Percentiles rank a stretch among this genome's conserved stretches.
Conservation (phyloP, 106 monocot species). For the Chionographis japonica region DNA sequence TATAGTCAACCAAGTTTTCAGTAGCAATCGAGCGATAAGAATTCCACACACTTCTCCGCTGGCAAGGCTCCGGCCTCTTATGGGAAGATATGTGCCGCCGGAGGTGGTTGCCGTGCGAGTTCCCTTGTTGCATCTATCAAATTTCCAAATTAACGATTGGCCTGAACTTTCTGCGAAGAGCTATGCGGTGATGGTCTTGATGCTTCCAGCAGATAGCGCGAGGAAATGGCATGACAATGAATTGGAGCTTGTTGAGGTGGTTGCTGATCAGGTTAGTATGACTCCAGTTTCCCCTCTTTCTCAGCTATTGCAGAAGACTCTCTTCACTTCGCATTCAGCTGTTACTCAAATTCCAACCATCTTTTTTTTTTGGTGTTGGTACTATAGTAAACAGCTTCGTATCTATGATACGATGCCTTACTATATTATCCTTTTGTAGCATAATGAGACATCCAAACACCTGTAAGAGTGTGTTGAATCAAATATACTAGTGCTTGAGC, state of each 20-base stretch:
- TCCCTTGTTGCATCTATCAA: slow-evolving; percentile 75
- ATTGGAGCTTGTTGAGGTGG: slow-evolving; percentile 89
- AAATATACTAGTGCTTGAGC: no score
- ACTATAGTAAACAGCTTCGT: no score
- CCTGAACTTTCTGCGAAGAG: slow-evolving; percentile 77
- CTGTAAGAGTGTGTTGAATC: no score
- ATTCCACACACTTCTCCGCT: slow-evolving; percentile 67
- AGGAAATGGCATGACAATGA: slow-evolving; percentile 89
- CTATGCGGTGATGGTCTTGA: slow-evolving; percentile 90
- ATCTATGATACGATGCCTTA: no score
- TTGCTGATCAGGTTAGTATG: slow-evolving; percentile 78
- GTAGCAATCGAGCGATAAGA: slow-evolving; percentile 60
- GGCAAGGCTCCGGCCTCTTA: slow-evolving; percentile 46
- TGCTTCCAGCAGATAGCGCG: slow-evolving; percentile 89
- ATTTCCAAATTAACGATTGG: slow-evolving; percentile 92
- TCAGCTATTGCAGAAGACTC: neutral
- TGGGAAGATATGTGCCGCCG: slow-evolving; percentile 62
- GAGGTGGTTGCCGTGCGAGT: slow-evolving; percentile 78
- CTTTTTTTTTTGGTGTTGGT: neutral
- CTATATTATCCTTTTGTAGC: no score
- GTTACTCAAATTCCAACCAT: neutral
- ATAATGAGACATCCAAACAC: no score
- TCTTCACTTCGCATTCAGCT: no score
- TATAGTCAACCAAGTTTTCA: slow-evolving; percentile 70
- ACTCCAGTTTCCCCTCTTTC: neutral